phyloP scores from a whole-genome alignment of 2,329 filamentous ascomycete species.

The Fusarium albidum region DNA sequence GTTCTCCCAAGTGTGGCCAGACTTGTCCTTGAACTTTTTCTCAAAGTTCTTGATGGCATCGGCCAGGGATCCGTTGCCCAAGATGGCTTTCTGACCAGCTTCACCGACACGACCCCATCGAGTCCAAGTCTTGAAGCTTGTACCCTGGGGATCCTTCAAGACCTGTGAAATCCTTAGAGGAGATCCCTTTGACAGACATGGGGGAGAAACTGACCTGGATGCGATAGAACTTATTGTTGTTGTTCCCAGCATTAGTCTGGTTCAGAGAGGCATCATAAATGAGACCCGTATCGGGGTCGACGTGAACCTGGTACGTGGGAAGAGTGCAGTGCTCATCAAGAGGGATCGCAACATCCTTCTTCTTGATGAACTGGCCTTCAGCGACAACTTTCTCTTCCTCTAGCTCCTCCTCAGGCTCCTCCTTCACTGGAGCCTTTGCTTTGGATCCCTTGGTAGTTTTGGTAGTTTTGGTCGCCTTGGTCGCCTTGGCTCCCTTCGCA shows the following conservation, averaged over 20 bases:
- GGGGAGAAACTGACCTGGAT: conserved; percentile 62
- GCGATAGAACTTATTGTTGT: conserved; percentile 87
- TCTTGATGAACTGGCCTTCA: conserved; percentile 57
- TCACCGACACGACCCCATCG: conserved; percentile 83
- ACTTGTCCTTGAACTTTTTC: conserved; percentile 70
- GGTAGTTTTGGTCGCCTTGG: conserved; percentile 27
- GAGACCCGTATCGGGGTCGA: conserved; percentile 66
- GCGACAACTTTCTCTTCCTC: conserved; percentile 48
- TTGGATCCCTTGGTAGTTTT: conserved; percentile 33
- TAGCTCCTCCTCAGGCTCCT: conserved; percentile 33
- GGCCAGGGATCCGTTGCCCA: conserved; percentile 52
- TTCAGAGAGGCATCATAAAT: conserved; percentile 85
- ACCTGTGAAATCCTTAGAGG: conserved; percentile 46
- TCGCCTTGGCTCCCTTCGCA: conserved; percentile 16
- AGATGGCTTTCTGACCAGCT: conserved; percentile 55
- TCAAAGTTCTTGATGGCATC: conserved; percentile 61
- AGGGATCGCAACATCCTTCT: conserved; percentile 56
- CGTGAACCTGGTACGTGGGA: conserved; percentile 63
- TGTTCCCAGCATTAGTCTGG: conserved; percentile 74
- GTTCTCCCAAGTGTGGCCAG: conserved; percentile 63
- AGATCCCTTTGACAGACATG: neutral
- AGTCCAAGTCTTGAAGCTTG: conserved; percentile 70
- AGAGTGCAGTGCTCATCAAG: conserved; percentile 57
- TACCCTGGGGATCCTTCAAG: conserved; percentile 47
- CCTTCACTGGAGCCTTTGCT: conserved; percentile 25